These are phyloP conservation scores for Crataegus laevigata DNA, from an alignment of 306 rosid species.

Conservation along the genomic window DNA sequence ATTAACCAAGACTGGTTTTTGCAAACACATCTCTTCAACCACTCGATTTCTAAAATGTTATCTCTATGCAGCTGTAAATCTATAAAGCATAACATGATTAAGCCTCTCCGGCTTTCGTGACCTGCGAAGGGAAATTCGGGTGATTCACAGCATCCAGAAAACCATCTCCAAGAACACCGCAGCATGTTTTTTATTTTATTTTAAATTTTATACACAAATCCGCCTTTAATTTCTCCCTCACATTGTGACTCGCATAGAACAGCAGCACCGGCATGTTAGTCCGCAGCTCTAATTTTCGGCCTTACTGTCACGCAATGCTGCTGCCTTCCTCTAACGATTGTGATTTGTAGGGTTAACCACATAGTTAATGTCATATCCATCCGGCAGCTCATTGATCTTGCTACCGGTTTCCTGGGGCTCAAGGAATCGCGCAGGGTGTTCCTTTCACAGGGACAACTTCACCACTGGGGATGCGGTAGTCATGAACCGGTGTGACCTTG, in stretches of 20 bases:
- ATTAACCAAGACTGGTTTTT: background rate
- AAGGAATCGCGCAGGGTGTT: slow-evolving; percentile 57
- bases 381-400: slow-evolving; percentile 26
- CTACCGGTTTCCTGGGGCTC: slow-evolving; percentile 30
- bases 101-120: slow-evolving; percentile 44
- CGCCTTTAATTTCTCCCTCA: slow-evolving; percentile 35
- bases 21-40: background rate
- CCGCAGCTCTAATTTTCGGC: slow-evolving; percentile 68
- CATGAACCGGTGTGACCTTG: slow-evolving; percentile 47
- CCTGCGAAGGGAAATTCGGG: slow-evolving; percentile 49
- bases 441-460: slow-evolving; percentile 18
- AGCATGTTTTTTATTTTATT: background rate
- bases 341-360: slow-evolving; percentile 24
- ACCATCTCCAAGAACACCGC: slow-evolving; percentile 57
- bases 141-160: slow-evolving; percentile 54
- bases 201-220: slow-evolving; percentile 22
- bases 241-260: slow-evolving; percentile 34
- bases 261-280: slow-evolving; percentile 53
- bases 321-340: slow-evolving; percentile 28
- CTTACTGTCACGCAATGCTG: slow-evolving; percentile 33
- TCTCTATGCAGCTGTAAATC: slow-evolving; percentile 28
- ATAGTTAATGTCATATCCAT: slow-evolving; percentile 59
- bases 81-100: slow-evolving; percentile 50
- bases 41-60: background rate
- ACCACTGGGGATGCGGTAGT: slow-evolving; percentile 54